phyloP scores from a whole-genome alignment of 169 alveolate genomes.

The Plasmodium gaboni region DNA sequence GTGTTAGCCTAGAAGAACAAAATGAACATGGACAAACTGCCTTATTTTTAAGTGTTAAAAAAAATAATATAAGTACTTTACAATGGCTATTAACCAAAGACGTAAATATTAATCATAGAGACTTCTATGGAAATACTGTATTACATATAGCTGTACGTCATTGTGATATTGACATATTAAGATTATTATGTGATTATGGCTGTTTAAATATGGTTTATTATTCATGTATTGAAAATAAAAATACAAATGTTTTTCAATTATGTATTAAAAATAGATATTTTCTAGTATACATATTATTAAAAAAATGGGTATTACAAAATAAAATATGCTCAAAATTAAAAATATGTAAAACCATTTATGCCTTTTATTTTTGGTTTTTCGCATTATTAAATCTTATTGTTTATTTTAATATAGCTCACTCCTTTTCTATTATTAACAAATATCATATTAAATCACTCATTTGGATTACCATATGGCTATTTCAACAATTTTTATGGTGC shows the following conservation, averaged over 20 bases:
- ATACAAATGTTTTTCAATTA: constrained; percentile 71
- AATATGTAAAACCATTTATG: constrained; percentile 81
- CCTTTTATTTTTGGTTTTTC: constrained; percentile 83
- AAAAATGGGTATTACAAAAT: constrained; percentile 76
- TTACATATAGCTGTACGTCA: constrained; percentile 83
- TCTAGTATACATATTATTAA: constrained; percentile 40
- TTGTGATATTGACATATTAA: constrained; percentile 77
- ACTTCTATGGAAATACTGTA: constrained; percentile 83
- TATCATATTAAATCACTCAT: constrained; percentile 24
- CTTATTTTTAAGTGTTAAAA: constrained; percentile 88
- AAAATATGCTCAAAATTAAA: constrained; percentile 78
- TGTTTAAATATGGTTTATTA: constrained; percentile 50
- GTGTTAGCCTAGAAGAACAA: constrained; percentile 92
- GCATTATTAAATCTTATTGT: constrained; percentile 78
- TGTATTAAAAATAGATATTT: constrained; percentile 73
- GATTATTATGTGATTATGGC: constrained; percentile 71
- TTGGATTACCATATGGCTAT: constrained; percentile 47
- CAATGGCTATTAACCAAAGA: constrained; percentile 92
- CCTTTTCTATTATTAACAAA: constrained; percentile 17
- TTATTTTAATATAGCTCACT: constrained; percentile 32
- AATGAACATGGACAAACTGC: constrained; percentile 92
- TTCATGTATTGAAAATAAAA: constrained; percentile 54
- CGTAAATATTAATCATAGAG: constrained; percentile 89
- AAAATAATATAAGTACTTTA: constrained; percentile 87
- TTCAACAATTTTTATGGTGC: constrained; percentile 67